phyloP scores from a whole-genome alignment of 192 early-diverging fungal species.

The Jimgerdemannia flammicorona region DNA sequence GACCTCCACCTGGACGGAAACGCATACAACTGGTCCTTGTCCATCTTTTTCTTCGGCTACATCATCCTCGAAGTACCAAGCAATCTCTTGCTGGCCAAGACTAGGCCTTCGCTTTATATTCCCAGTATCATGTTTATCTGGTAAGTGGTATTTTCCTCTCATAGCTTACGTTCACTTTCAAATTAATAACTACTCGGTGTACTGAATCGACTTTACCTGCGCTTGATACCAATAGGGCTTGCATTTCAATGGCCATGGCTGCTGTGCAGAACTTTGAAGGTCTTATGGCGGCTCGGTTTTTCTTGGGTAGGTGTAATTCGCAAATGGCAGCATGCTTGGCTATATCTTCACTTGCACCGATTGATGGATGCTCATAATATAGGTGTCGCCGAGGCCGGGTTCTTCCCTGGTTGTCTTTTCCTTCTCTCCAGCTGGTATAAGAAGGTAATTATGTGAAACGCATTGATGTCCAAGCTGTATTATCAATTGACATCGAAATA shows the following conservation, averaged over 20 bases:
- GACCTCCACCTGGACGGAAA: slow-evolving; percentile 15
- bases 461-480: no score
- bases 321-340: not conserved
- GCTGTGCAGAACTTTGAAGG: slow-evolving; percentile 36
- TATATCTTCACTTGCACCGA: not conserved
- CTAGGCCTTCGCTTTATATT: slow-evolving; percentile 9
- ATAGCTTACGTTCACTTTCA: no score
- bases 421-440: slow-evolving; percentile 43
- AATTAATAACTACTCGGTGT: no score
- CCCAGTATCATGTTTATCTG: slow-evolving; percentile 40
- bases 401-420: slow-evolving; percentile 44
- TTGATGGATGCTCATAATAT: no score
- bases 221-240: slow-evolving; percentile 5
- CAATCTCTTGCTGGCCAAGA: slow-evolving; percentile 30
- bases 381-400: slow-evolving; percentile 20
- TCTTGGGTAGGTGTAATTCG: slow-evolving; percentile 24
- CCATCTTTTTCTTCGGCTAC: slow-evolving; percentile 46
- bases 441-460: not conserved
- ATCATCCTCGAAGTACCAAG: slow-evolving; percentile 45
- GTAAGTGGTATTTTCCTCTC: not conserved
- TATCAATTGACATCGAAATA: no score
- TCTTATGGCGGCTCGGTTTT: slow-evolving; percentile 26
- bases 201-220: no score
- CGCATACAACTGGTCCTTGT: slow-evolving; percentile 35
- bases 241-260: slow-evolving; percentile 32